Base-by-base conservation (phyloP, 805 yeast genomes). In the Pichia thaimueangensis region DNA sequence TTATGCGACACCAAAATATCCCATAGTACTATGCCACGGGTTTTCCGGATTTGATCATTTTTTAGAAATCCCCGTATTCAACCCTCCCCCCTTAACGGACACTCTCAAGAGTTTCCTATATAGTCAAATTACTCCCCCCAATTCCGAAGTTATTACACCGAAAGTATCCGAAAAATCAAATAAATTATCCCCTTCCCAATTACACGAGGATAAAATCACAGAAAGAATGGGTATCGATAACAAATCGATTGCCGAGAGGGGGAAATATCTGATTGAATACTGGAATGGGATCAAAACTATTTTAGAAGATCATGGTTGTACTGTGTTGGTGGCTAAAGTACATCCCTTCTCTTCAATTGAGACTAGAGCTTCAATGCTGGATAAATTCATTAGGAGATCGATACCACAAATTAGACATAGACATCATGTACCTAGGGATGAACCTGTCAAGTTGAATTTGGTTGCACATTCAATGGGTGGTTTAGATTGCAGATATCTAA, bases 401-500 rank as follows among this genome's bases (percentile, higher is more conserved):
- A n/a, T 54, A 6, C 44, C 49, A 4, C 10, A 25, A 7, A 37
- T 44, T 17, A 42, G 30, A 33, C 51, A 5, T 47, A 53, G 12
- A 53, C 60, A 17, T 47, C 59, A 24, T 53, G 61, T 44, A 56
- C 62, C 55, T 12, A 47, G 49, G 10, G 51, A 53, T 13, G 58
- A 60, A 21, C 65, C 64, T 11, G 49, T 78, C 17, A 78, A 77
- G 45, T 70, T 88, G 13, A 89, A 89, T 55, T 58, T 88, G 34
- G 69, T 88, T 21, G 93, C 93, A 6, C 97, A 88, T 57, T 86
- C 96, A 0, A 87, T 88, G 96, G 97, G 97, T 5, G 97, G 97
- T 0, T 64, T 88, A 24, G 96, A 89, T 56, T 76, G 88, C 27
- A 65, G 97, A 39, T 86, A 79, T 56, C 60, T 89, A 49, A 83